These are phyloP conservation scores for Annulohypoxylon maeteangense DNA, from an alignment of 495 filamentous ascomycete species.

Conservation along the genomic window DNA sequence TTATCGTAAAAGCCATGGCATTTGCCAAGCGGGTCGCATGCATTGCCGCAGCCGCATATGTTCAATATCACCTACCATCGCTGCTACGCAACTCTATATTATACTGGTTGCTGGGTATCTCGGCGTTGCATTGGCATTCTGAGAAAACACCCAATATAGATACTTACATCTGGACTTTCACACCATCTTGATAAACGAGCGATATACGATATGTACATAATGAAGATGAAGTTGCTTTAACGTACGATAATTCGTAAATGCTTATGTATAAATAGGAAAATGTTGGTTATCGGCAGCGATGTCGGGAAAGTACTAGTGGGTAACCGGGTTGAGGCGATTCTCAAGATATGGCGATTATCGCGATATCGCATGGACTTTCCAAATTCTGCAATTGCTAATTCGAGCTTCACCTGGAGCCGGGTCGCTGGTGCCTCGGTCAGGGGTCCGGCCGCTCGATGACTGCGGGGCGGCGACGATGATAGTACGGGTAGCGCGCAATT, in stretches of 20 bases:
- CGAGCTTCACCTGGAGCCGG: conserved; percentile 20
- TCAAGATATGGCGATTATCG: background rate
- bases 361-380: conserved; percentile 39
- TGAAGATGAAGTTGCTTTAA: conserved; percentile 7
- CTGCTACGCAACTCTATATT: conserved; percentile 13
- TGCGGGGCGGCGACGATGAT: conserved; percentile 43
- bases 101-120: conserved; percentile 7
- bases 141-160: background rate
- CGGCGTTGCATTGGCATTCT: background rate
- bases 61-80: conserved; percentile 13
- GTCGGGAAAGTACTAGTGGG: conserved; percentile 27
- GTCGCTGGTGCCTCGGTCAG: conserved; percentile 19
- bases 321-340: conserved; percentile 7
- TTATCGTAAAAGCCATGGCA: background rate
- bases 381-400: conserved; percentile 29
- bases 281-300: conserved; percentile 26
- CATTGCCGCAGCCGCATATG: conserved; percentile 17
- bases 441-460: conserved; percentile 45
- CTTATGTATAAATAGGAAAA: background rate
- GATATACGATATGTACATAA: background rate
- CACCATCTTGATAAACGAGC: background rate
- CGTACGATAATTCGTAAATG: conserved; percentile 16
- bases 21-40: conserved; percentile 15
- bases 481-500: conserved; percentile 15
- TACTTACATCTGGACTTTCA: background rate